Conservation (phyloP, 2,329 filamentous ascomycete species). For the Whalleya microplaca region DNA sequence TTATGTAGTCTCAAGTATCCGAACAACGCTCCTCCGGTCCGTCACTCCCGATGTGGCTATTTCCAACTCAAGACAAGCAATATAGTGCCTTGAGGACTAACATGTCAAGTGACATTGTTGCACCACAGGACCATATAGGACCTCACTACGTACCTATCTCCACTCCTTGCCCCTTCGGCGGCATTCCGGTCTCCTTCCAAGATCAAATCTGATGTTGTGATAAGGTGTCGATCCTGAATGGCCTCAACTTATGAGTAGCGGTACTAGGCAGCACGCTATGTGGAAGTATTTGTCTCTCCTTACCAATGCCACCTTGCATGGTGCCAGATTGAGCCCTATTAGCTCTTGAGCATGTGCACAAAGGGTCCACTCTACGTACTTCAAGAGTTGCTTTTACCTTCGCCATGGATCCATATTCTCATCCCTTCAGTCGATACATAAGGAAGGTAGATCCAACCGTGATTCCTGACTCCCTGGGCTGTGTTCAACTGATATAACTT, state of each 20-base stretch:
- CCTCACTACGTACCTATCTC: constrained; percentile 20
- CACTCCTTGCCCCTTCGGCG: constrained; percentile 24
- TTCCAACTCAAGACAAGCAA: constrained; percentile 35
- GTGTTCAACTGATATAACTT: constrained; percentile 19
- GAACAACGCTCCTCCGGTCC: constrained; percentile 45
- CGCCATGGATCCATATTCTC: constrained; percentile 17
- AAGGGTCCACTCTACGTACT: constrained; percentile 6
- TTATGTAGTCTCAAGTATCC: constrained; percentile 16
- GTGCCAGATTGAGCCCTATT: constrained; percentile 4
- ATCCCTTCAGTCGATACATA: constrained; percentile 16
- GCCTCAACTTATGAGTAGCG: constrained; percentile 14
- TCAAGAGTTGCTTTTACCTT: constrained; percentile 9
- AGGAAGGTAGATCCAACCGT: constrained; percentile 10
- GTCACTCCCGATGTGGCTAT: constrained; percentile 46
- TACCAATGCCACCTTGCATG: constrained; percentile 25
- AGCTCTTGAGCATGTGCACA: constrained; percentile 15
- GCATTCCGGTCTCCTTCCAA: constrained; percentile 21
- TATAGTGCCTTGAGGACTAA: constrained; percentile 29
- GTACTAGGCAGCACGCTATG: constrained; percentile 5
- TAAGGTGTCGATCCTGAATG: constrained; percentile 26
- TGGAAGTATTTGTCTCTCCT: constrained; percentile 26
- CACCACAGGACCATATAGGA: constrained; percentile 23
- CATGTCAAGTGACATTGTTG: constrained; percentile 38
- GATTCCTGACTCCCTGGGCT: constrained; percentile 7
- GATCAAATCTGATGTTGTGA: constrained; percentile 22